Evolutionary conservation across 805 yeast species (phyloP).

Genomic region (Tetrapisispora namnaoensis): DNA sequence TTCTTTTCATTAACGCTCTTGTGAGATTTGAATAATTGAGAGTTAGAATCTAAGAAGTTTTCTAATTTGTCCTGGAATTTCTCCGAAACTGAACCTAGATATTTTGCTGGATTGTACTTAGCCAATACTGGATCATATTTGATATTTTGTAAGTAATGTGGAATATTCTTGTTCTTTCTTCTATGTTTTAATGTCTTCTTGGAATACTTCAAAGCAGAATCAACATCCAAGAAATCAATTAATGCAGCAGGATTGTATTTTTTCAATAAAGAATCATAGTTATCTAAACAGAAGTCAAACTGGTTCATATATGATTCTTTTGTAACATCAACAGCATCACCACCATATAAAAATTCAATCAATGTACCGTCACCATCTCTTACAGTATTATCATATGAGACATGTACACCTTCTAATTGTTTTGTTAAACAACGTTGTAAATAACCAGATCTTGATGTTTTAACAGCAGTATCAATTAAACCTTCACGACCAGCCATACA

Average conservation of each 20-base stretch:
- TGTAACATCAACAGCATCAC: slow-evolving; percentile 90
- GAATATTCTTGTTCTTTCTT: slow-evolving; percentile 51
- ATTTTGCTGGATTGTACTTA: slow-evolving; percentile 77
- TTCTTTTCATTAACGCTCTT: slow-evolving; percentile 53
- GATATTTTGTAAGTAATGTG: slow-evolving; percentile 51
- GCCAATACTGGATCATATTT: slow-evolving; percentile 87
- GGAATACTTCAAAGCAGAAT: slow-evolving; percentile 64
- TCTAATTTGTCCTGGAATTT: slow-evolving; percentile 77
- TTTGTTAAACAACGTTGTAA: slow-evolving; percentile 96
- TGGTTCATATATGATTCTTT: slow-evolving; percentile 91
- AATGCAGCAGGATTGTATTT: slow-evolving; percentile 78
- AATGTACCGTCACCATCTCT: slow-evolving; percentile 92
- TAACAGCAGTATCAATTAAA: slow-evolving; percentile 97
- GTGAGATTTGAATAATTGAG: slow-evolving; percentile 44
- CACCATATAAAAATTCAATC: slow-evolving; percentile 94
- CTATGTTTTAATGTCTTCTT: slow-evolving; percentile 71
- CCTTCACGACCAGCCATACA: slow-evolving; percentile 99
- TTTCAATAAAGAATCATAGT: slow-evolving; percentile 74
- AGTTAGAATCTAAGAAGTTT: slow-evolving; percentile 47
- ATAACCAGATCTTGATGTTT: slow-evolving; percentile 96
- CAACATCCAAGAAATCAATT: slow-evolving; percentile 70
- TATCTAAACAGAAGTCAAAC: slow-evolving; percentile 86
- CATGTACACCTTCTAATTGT: slow-evolving; percentile 94
- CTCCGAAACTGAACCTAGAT: slow-evolving; percentile 89
- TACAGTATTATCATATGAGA: slow-evolving; percentile 87